Percentiles rank a stretch among this genome's conserved stretches.
Evolutionary conservation across 2,329 filamentous ascomycete species (phyloP).

Genomic region (Penicillium nordicum): DNA sequence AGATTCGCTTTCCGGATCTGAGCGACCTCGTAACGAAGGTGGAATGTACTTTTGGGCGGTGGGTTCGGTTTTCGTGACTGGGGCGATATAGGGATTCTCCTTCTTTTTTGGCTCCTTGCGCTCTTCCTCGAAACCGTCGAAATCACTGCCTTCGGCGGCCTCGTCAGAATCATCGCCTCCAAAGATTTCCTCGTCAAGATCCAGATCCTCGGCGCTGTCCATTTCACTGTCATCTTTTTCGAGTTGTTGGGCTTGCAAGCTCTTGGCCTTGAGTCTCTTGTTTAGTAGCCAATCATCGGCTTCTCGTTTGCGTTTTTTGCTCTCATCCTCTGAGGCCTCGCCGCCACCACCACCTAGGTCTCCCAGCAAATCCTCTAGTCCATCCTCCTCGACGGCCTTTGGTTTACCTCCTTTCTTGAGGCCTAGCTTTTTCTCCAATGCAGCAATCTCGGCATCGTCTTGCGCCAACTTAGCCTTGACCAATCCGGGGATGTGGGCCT

Average conservation of each 20-base stretch:
- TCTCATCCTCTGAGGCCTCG: conserved; percentile 51
- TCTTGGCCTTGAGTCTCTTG: conserved; percentile 55
- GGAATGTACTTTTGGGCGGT: conserved; percentile 74
- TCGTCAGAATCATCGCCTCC: conserved; percentile 27
- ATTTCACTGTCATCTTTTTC: conserved; percentile 16
- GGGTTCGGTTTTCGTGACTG: conserved; percentile 48
- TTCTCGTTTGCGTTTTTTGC: conserved; percentile 59
- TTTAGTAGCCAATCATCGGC: conserved; percentile 58
- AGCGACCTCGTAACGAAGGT: conserved; percentile 69
- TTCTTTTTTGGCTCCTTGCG: conserved; percentile 47
- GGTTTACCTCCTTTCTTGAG: conserved; percentile 72
- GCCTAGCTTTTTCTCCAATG: conserved; percentile 82
- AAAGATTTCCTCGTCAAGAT: conserved; percentile 23
- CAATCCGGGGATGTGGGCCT: conserved; percentile 30
- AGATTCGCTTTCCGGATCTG: conserved; percentile 63
- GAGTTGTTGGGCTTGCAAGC: conserved; percentile 15
- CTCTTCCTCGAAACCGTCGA: conserved; percentile 40
- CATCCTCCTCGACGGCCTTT: conserved; percentile 75
- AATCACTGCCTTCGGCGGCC: conserved; percentile 39
- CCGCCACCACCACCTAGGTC: conserved; percentile 58
- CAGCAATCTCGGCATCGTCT: conserved; percentile 85
- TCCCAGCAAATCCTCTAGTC: conserved; percentile 72
- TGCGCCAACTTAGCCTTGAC: conserved; percentile 66
- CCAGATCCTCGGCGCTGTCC: conserved; percentile 6
- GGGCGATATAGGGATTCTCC: conserved; percentile 89